Base-by-base conservation (phyloP, 768 basidiomycete genomes). In the Hypsizygus marmoreus region DNA sequence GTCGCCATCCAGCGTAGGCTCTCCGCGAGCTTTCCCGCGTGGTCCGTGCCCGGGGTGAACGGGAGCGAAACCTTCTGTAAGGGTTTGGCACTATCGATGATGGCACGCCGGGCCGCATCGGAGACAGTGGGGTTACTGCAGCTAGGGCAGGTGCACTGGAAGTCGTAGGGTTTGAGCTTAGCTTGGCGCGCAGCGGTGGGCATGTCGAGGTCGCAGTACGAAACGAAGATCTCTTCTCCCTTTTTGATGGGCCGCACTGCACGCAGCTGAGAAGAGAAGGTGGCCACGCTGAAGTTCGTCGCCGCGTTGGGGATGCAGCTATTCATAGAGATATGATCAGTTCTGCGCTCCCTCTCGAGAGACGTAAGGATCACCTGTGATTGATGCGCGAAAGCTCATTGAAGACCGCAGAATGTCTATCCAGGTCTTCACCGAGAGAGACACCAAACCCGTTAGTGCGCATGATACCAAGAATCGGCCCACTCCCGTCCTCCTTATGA, bases 61-160 rank as follows among this genome's bases (percentile, higher is more conserved):
- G 17, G 2, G 22, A 22, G 30, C 5, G 22, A 20, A n/a, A 30
- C 19, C 7, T 25, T 5, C 11, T 7, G 19, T 34, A 9, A 13
- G 29, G 19, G 13, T 14, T 12, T 12, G 40, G 19, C 31, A 22
- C 38, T 26, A 36, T 43, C 36, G 56, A 56, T 17, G 44, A 35
- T 13, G 45, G 44, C 11, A 36, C 33, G 16, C 41, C 51, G 28
- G n/a, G n/a, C n/a, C 39, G 48, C 45, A 42, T 53, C 50, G 30
- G 54, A 41, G 46, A 47, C 38, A 17, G n/a, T n/a, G n/a, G 58
- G 50, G n/a, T 61, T 50, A 31, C 34, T 29, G 46, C 70, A 71
- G 8, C 61, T 51, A n/a, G 37, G n/a, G 49, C 71, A 74, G n/a
- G 55, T 44, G 53, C 72, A 74, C 9, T 39, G 38, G 49, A 74